phyloP scores from a whole-genome alignment of 1,284 basidiomycete genomes.

The Dichomitus squalens region DNA sequence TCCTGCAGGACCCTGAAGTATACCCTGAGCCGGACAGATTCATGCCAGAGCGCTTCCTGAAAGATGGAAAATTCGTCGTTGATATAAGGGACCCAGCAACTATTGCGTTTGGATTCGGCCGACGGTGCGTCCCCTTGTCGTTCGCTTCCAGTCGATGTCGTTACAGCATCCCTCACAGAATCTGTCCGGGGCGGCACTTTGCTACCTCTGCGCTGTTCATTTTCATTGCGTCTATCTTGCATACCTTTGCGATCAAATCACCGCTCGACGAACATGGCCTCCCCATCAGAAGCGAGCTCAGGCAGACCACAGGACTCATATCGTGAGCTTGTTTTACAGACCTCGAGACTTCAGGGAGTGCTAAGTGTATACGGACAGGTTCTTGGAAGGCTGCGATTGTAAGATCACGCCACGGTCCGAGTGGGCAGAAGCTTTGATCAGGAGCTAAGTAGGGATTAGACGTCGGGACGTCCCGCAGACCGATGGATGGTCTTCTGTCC shows the following conservation, averaged over 20 bases:
- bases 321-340: not conserved
- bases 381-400: not conserved
- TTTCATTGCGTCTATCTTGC: conserved; percentile 8
- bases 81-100: conserved; percentile 29
- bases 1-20: conserved; percentile 29
- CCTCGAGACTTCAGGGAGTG: too few species aligned
- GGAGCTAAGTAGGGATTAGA: too few species aligned
- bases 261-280: conserved; percentile 3
- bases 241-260: conserved; percentile 6
- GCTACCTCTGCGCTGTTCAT: conserved; percentile 5
- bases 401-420: not conserved
- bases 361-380: not conserved
- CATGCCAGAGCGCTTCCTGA: conserved; percentile 32
- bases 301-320: not conserved
- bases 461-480: too few species aligned
- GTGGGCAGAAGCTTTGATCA: not conserved
- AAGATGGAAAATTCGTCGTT: conserved; percentile 32
- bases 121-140: conserved; percentile 33
- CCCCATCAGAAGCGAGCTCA: not conserved
- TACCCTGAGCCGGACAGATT: conserved; percentile 32
- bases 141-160: not conserved
- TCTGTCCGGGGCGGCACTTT: conserved; percentile 14
- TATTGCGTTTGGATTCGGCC: conserved; percentile 37
- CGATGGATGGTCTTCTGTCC: too few species aligned
- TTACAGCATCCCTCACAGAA: not conserved